Evolutionary conservation across 208 protist species (phyloP), one percentile per base, ranked within the genome.

Genomic region (Leishmania aethiopica): DNA sequence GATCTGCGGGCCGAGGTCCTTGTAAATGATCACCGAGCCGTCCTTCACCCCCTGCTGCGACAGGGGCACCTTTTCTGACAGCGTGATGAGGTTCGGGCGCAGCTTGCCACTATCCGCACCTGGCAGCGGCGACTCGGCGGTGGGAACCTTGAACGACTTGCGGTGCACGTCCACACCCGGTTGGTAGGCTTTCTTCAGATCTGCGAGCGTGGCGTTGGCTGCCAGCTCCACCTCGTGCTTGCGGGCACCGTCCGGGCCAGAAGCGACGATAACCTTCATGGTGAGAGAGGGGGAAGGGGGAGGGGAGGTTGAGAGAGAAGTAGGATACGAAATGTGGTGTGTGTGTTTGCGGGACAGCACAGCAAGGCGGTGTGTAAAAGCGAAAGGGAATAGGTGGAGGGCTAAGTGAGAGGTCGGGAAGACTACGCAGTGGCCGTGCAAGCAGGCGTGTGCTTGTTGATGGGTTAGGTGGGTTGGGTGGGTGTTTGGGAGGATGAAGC

Each of bases 1-100:
- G 45, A 99, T 88, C 88, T 99, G 96, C 51, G 96, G 95, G 45
- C 97, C 97, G 35, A 99, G 92, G 88, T 99, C 95, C 86, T 98
- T 98, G 85, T 94, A 98, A 53, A 82, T 75, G 37, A 99, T 64
- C 80, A 94, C 88, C 19, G 74, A 79, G 32, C 89, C 92, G 11
- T 94, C 88, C 77, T 82, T 90, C 42, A 98, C 88, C 79, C 92
- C 92, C 78, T 95, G 89, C 75, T 91, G 84, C 15, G 77, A 86
- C 28, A 97, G 91, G 25, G 90, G 59, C 47, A 78, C 75, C 74
- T 79, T 86, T 22, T 66, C 87, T 75, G 83, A 73, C 45, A 97
- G 91, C 6, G 88, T 95, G 64, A 92, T 77, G 60, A 87, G 51
- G 81, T 90, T 90, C 66, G 87, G 78, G 76, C 85, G 86, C 15